phyloP scores from a whole-genome alignment of 2,329 filamentous ascomycete genomes.

The Beauveria medogensis region DNA sequence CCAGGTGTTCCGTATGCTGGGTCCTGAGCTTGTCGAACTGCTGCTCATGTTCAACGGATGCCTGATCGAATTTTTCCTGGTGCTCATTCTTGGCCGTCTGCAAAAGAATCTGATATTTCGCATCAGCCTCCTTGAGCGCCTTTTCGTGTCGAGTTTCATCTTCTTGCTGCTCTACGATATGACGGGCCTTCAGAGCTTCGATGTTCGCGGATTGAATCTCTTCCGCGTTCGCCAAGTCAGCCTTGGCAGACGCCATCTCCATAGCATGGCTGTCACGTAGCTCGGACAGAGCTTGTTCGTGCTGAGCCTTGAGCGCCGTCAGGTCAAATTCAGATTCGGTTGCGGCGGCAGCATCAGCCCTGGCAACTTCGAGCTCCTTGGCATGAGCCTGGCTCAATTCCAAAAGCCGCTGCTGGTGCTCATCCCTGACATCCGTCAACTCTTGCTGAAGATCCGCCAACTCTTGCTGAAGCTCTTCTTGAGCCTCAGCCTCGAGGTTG shows the following conservation, averaged over 20 bases:
- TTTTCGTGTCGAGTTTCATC: slow-evolving; percentile 34
- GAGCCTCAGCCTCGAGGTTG: slow-evolving; percentile 15
- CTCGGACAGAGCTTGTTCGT: slow-evolving; percentile 41
- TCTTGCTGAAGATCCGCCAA: not conserved
- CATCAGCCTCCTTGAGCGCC: slow-evolving; percentile 36
- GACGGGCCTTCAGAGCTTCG: not conserved
- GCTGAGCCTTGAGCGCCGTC: slow-evolving; percentile 32
- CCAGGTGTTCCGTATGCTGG: slow-evolving; percentile 2
- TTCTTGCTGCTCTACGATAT: slow-evolving; percentile 19
- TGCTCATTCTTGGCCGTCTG: slow-evolving; percentile 32
- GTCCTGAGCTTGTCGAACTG: not conserved
- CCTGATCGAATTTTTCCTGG: slow-evolving; percentile 15
- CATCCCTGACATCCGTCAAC: slow-evolving; percentile 29
- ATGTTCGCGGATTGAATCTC: not conserved
- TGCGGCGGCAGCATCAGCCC: slow-evolving; percentile 19
- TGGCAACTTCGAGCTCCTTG: slow-evolving; percentile 33
- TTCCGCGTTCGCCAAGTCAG: slow-evolving; percentile 12
- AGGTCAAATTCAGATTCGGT: not conserved
- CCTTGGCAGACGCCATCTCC: slow-evolving; percentile 35
- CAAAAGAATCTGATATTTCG: slow-evolving; percentile 8
- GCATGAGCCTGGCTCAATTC: slow-evolving; percentile 31
- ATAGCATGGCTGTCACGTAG: slow-evolving; percentile 31
- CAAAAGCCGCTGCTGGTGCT: slow-evolving; percentile 42
- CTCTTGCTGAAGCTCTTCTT: not conserved
- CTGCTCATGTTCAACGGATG: not conserved